These are phyloP conservation scores for Penicillium polonicum DNA, from an alignment of 2,329 filamentous ascomycete genomes.

Conservation along the genomic window DNA sequence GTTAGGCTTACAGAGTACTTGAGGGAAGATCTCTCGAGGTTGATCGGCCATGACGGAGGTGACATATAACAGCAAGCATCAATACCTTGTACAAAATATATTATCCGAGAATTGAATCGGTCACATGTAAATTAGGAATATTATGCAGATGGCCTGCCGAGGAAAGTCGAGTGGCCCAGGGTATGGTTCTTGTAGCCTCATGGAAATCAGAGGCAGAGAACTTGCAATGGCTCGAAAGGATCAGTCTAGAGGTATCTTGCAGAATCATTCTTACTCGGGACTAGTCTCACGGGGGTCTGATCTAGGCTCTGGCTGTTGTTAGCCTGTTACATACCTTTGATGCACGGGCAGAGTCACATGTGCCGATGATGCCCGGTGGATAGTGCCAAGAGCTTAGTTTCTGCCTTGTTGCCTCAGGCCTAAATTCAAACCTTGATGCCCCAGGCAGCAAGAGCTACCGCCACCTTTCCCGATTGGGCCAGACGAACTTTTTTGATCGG, in stretches of 20 bases:
- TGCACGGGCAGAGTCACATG: not conserved
- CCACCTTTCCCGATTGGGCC: constrained; percentile 26
- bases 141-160: not conserved
- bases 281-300: not conserved
- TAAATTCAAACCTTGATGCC: constrained; percentile 1
- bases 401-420: constrained; percentile 1
- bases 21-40: not conserved
- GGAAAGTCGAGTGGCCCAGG: not conserved
- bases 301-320: not conserved
- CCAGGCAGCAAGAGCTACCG: constrained; percentile 20
- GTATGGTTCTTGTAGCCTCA: not conserved
- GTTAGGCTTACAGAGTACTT: not conserved
- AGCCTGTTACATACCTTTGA: not conserved
- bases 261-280: too few relatives aligned
- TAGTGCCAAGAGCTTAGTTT: not conserved
- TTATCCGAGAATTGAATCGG: not conserved
- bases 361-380: not conserved
- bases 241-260: not conserved
- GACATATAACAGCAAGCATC: not conserved
- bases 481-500: constrained; percentile 29
- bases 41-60: not conserved
- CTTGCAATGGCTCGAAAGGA: not conserved
- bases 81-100: not conserved
- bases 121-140: not conserved
- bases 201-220: not conserved